Evolutionary conservation across 2,329 filamentous ascomycete species (phyloP), one percentile per base, ranked within the genome.

Genomic region (Zymoseptoria ardabiliae): DNA sequence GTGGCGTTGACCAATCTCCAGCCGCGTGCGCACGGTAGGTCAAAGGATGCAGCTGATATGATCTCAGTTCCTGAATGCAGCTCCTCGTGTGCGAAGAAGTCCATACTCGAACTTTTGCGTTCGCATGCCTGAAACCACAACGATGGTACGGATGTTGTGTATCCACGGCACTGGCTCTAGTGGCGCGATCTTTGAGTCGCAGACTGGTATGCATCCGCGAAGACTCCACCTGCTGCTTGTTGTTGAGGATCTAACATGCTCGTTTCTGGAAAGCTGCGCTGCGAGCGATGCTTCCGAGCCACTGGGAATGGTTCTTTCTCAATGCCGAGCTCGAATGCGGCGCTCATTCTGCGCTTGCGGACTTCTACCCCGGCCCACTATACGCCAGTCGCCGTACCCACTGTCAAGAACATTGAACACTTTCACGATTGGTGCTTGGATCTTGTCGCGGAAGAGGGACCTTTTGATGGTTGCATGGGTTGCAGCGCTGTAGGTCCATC

Each of bases 381-480:
- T 50, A 48, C 28, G 28, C 48, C 41, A 8, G 50, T 53, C 25
- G 35, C 25, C 19, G 25, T 51, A 41, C 50, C 50, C 20, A 58
- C 50, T 9, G 23, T 50, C 17, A 50, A 58, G 25, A 30, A 20
- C 23, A 53, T 58, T 49, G 22, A 17, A 25, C 30, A 51, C 10
- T 50, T 51, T 28, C 25, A 45, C n/a, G 52, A 55, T 2, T 54
- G 45, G 13, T 19, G 54, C 25, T 35, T 35, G 5, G 57, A 58
- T 23, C 22, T 58, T 9, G 41, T 58, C 41, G 57, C 54, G 17
- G 57, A 58, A 13, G 57, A 58, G n/a, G 57, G 57, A 28, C 57
- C 57, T 20, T 58, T 54, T 22, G 57, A 58, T 50, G 57, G 25
- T 35, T 41, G 50, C 13, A 58, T 58, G 35, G 57, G 51, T 25